Percentiles rank a stretch among this genome's conserved stretches.
These are phyloP conservation scores for Solanum pimpinellifolium DNA, from an alignment of 257 asterid species.

Conservation along the genomic window DNA sequence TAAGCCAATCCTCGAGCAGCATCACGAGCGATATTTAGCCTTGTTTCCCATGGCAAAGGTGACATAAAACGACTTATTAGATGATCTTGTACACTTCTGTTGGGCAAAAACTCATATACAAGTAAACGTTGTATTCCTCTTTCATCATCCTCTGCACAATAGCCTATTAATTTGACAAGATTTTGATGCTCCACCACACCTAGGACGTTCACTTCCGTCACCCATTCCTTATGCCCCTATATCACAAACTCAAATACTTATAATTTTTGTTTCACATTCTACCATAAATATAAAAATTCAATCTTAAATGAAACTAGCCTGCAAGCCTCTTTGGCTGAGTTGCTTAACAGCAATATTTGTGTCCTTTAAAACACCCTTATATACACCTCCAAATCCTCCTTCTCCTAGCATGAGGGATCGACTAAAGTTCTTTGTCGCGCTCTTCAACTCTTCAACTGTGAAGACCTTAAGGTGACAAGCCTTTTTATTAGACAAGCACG, in stretches of 20 bases:
- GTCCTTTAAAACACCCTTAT: constrained; percentile 42
- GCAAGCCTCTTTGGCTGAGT: constrained; percentile 87
- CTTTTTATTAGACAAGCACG: constrained; percentile 33
- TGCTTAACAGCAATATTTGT: constrained; percentile 79
- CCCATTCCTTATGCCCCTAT: constrained; percentile 96
- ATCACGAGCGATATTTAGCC: constrained; percentile 62
- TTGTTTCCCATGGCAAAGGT: constrained; percentile 65
- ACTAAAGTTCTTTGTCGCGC: constrained; percentile 60
- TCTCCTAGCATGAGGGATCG: constrained; percentile 81
- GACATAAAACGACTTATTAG: constrained; percentile 47
- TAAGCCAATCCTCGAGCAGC: constrained; percentile 74
- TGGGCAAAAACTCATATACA: constrained; percentile 61
- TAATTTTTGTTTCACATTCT: neutral
- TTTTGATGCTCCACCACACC: constrained; percentile 77
- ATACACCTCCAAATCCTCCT: constrained; percentile 88
- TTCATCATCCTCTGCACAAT: constrained; percentile 86
- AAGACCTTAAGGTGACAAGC: constrained; percentile 50
- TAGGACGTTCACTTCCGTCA: constrained; percentile 79
- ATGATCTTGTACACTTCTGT: constrained; percentile 72
- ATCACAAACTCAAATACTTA: neutral
- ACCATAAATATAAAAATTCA: neutral
- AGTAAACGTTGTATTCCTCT: constrained; percentile 83
- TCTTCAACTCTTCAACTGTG: constrained; percentile 49
- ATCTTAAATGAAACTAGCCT: constrained; percentile 31
- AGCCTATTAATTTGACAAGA: constrained; percentile 78